A percentile compares a stretch with the other conserved stretches of the same genome.
phyloP scores from a whole-genome alignment of 148 eudicot genomes.

The Mesembryanthemum crystallinum region DNA sequence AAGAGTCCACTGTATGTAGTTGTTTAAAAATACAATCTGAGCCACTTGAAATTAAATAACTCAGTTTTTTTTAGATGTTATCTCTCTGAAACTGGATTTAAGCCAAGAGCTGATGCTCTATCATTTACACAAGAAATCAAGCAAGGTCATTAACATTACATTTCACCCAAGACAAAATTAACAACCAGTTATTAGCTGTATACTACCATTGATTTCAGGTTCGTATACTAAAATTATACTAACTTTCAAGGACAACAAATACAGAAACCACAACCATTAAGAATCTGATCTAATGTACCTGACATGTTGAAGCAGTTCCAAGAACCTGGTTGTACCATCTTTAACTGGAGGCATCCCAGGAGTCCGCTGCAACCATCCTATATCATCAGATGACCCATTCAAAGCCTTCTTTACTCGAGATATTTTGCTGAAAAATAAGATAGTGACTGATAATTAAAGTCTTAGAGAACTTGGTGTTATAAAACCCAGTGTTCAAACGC shows the following conservation, averaged over 20 bases:
- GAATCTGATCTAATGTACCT: conserved; percentile 40
- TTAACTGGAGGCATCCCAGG: conserved; percentile 69
- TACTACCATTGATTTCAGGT: neutral
- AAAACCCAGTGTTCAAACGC: neutral
- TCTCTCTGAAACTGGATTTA: neutral
- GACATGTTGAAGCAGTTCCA: conserved; percentile 58
- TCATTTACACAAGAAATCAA: neutral
- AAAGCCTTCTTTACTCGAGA: conserved; percentile 56
- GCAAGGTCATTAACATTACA: neutral
- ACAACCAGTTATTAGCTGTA: neutral
- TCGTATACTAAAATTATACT: no score
- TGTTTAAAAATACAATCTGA: neutral
- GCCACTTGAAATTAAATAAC: neutral
- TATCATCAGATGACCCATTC: conserved; percentile 79
- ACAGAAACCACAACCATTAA: neutral
- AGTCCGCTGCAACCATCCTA: conserved; percentile 79
- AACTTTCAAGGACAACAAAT: no score
- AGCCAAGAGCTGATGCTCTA: neutral
- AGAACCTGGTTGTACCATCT: conserved; percentile 85
- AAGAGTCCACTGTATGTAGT: neutral
- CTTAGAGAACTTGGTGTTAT: neutral
- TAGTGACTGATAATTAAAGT: neutral
- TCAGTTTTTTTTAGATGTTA: neutral
- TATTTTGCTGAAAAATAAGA: conserved; percentile 39
- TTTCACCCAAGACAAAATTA: neutral